Evolutionary conservation across 2,329 filamentous ascomycete species (phyloP).

Genomic region (Sclerotiophoma versabilis): DNA sequence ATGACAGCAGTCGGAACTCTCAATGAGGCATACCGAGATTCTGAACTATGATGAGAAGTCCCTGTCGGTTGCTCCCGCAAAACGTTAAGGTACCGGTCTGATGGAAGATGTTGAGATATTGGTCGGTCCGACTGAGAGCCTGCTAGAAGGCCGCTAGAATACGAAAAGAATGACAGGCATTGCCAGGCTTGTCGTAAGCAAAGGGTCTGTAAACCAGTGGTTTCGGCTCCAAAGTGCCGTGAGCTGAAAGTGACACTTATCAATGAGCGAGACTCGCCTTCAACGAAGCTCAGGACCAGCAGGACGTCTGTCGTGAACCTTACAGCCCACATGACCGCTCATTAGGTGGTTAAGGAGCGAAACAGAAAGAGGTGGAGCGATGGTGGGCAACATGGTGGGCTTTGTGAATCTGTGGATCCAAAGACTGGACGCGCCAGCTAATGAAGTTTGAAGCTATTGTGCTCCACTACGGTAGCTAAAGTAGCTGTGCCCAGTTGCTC

Average conservation of each 20-base stretch:
- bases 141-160: conserved; percentile 20
- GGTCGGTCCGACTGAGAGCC: conserved; percentile 11
- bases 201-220: conserved; percentile 7
- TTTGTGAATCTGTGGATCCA: conserved; percentile 1
- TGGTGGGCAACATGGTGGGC: background rate
- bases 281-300: background rate
- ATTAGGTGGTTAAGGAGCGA: background rate
- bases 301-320: background rate
- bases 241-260: background rate
- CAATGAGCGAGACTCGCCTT: background rate
- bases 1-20: background rate
- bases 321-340: background rate
- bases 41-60: background rate
- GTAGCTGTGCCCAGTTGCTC: conserved; percentile 3
- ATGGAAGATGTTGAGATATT: conserved; percentile 8
- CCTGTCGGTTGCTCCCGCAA: conserved; percentile 13
- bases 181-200: background rate
- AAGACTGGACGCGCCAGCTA: conserved; percentile 2
- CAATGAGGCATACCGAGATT: background rate
- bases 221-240: background rate
- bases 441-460: conserved; percentile 5
- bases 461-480: conserved; percentile 18
- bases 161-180: background rate
- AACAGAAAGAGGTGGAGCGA: background rate
- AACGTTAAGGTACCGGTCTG: conserved; percentile 1